Percentiles rank a stretch among this genome's conserved stretches.
Evolutionary conservation across 2,329 filamentous ascomycete genomes (phyloP).

Genomic region (Paecilomyces sp.): DNA sequence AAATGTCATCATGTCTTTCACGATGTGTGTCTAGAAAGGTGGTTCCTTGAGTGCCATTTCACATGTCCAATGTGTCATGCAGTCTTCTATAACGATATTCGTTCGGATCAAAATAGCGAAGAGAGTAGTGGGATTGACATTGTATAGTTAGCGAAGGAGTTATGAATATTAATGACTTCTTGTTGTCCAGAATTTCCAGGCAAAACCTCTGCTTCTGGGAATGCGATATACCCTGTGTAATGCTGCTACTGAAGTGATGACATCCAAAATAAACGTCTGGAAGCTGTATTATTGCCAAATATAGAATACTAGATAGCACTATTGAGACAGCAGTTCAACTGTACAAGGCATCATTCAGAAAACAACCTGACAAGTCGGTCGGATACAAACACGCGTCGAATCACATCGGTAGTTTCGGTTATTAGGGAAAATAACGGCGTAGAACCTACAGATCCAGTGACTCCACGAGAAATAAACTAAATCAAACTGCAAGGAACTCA

Average conservation of each 20-base stretch:
- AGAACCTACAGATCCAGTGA: not conserved
- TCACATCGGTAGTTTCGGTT: not conserved
- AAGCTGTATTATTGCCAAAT: no score
- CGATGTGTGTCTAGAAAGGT: not conserved
- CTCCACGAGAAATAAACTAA: not conserved
- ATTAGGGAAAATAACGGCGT: not conserved
- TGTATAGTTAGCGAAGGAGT: not conserved
- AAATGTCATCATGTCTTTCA: conserved; percentile 1
- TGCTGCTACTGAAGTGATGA: no score
- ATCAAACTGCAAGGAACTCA: not conserved
- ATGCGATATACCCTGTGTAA: no score
- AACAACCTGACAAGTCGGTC: not conserved
- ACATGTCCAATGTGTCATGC: conserved; percentile 1
- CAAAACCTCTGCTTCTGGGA: no score
- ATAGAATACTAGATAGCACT: no score
- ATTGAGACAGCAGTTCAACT: no score
- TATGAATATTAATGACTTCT: not conserved
- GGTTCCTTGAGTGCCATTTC: conserved; percentile 1
- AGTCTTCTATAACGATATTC: not conserved
- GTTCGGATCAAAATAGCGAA: not conserved
- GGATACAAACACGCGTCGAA: not conserved
- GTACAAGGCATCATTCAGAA: no score
- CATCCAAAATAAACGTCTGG: no score
- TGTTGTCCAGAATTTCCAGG: no score
- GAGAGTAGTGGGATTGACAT: not conserved